Percentiles rank a stretch among this genome's conserved stretches.
phyloP scores from a whole-genome alignment of 2,329 filamentous ascomycete genomes.

The Talaromyces sp. region DNA sequence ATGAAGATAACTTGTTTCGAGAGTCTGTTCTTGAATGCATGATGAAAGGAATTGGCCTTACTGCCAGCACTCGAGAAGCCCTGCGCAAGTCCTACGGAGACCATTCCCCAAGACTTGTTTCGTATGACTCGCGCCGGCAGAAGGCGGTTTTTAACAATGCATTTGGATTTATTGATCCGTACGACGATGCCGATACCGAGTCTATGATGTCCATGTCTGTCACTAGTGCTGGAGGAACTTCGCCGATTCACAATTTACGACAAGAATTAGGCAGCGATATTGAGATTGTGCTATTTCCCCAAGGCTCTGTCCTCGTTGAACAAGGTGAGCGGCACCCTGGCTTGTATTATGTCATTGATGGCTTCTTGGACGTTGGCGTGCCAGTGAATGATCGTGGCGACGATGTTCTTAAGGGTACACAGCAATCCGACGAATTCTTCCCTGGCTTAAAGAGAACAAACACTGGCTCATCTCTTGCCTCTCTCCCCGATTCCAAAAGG shows the following conservation, averaged over 20 bases:
- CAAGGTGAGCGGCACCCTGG: constrained; percentile 96
- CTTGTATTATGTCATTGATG: constrained; percentile 94
- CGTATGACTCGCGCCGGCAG: constrained; percentile 73
- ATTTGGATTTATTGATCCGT: constrained; percentile 84
- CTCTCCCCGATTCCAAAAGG: constrained; percentile 26
- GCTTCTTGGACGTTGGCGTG: constrained; percentile 91
- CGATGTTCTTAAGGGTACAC: constrained; percentile 31
- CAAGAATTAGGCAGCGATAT: constrained; percentile 86
- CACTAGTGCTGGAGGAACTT: constrained; percentile 55
- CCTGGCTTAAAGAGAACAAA: constrained; percentile 41
- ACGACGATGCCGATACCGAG: constrained; percentile 84
- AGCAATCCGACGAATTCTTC: constrained; percentile 31
- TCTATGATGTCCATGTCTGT: constrained; percentile 67
- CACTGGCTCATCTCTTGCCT: constrained; percentile 35
- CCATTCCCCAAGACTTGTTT: constrained; percentile 75
- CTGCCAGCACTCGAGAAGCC: constrained; percentile 55
- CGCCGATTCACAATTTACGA: constrained; percentile 59
- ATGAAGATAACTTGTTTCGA: constrained; percentile 84
- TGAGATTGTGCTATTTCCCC: constrained; percentile 95
- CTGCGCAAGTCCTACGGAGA: constrained; percentile 64
- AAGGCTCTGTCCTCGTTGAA: constrained; percentile 89
- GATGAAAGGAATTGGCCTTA: constrained; percentile 85
- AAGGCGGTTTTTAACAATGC: constrained; percentile 80
- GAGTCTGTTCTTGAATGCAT: constrained; percentile 91
- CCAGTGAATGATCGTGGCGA: constrained; percentile 58